Evolutionary conservation across 2,329 filamentous ascomycete genomes (phyloP), one percentile per base, ranked within the genome.

Genomic region (Penicillium frequentans): DNA sequence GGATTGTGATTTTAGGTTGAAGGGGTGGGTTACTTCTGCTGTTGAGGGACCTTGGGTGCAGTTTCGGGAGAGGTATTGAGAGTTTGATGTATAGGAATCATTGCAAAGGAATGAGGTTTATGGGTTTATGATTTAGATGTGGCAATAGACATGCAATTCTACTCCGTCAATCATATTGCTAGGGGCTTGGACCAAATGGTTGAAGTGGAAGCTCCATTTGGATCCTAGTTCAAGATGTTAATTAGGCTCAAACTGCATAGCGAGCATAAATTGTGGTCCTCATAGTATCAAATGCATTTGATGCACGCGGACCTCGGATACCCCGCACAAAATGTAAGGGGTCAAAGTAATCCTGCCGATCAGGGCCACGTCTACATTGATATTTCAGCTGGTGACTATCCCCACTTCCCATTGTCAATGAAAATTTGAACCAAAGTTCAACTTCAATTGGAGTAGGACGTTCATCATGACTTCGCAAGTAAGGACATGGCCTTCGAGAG

Each of bases 401-500:
- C 46, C 46, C 43, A 48, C 9, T 29, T 24, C 16, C 13, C 43
- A 37, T 35, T 52, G 23, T 8, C 44, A 47, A 27, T 7, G 23
- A 19, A 19, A 19, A 19, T 19, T 19, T 29, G 44, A 5, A 29
- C 10, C 16, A 29, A 26, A 4, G 9, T 8, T 33, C 14, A 33
- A 11, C 13, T 33, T 33, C 13, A 13, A 33, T 14, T 24, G 10
- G 11, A 16, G 10, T 47, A 16, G 11, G 5, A 19, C 5, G 5
- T 7, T 13, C 24, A 57, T 35, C 8, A 66, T 67, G 64, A 31
- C 56, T 27, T 53, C 54, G 3, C 55, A 31, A 10, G 54, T 49
- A 52, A 64, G 58, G 21, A 62, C 47, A 47, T 72, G 68, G 69
- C 57, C 66, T 31, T 71, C 72, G 10, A 66, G 70, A 55, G 72